A percentile compares a stretch with the other conserved stretches of the same genome.
Conservation (phyloP, 2,329 filamentous ascomycete genomes). For the Colletotrichum higginsianum region DNA sequence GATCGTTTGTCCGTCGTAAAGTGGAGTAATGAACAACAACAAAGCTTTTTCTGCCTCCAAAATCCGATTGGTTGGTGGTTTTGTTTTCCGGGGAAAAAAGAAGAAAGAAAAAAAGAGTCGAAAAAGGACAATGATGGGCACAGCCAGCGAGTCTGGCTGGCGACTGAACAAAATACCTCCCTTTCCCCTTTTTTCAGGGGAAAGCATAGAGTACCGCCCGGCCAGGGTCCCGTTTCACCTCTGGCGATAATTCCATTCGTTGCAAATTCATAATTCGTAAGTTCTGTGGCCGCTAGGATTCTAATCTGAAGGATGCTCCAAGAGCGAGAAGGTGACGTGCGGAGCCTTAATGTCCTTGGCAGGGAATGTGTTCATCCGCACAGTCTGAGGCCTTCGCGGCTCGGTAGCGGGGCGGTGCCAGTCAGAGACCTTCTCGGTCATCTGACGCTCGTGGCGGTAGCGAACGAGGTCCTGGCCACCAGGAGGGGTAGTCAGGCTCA, state of each 20-base stretch:
- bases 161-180: slow-evolving; percentile 25
- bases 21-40: slow-evolving; percentile 23
- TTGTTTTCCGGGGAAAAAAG: slow-evolving; percentile 27
- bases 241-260: slow-evolving; percentile 36
- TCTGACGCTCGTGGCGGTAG: slow-evolving; percentile 60
- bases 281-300: slow-evolving; percentile 13
- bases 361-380: slow-evolving; percentile 38
- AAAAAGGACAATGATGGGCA: slow-evolving; percentile 14
- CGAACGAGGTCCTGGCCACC: slow-evolving; percentile 61
- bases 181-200: slow-evolving; percentile 6
- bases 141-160: slow-evolving; percentile 10
- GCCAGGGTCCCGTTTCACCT: slow-evolving; percentile 44
- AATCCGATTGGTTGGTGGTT: slow-evolving; percentile 33
- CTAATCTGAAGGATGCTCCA: slow-evolving; percentile 29
- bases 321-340: slow-evolving; percentile 40
- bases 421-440: slow-evolving; percentile 47
- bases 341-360: slow-evolving; percentile 38
- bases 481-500: slow-evolving; percentile 61
- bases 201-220: slow-evolving; percentile 18
- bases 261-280: slow-evolving; percentile 41
- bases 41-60: slow-evolving; percentile 27
- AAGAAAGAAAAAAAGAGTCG: slow-evolving; percentile 12
- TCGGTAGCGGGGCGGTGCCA: slow-evolving; percentile 33
- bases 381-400: slow-evolving; percentile 39
- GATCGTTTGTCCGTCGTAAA: slow-evolving; percentile 23